A percentile compares a stretch with the other conserved stretches of the same genome.
phyloP scores from a whole-genome alignment of 2,329 filamentous ascomycete genomes.

The Orbilia oligospora region DNA sequence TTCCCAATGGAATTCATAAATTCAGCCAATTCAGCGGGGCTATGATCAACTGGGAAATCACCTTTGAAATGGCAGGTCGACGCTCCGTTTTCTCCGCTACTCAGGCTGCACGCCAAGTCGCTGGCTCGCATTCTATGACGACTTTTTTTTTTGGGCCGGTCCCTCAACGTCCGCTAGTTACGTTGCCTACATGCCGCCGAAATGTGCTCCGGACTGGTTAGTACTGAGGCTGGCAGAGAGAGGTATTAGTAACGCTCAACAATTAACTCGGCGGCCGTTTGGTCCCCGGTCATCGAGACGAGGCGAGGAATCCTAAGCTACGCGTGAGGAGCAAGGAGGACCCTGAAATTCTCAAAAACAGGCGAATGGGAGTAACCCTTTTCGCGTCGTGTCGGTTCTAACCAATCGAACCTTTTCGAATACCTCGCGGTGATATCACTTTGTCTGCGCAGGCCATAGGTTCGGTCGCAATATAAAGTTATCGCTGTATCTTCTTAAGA shows the following conservation, averaged over 20 bases:
- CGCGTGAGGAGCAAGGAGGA: constrained; percentile 34
- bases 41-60: constrained; percentile 11
- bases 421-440: background rate
- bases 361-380: constrained; percentile 45
- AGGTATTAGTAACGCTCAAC: constrained; percentile 31
- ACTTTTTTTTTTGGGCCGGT: constrained; percentile 6
- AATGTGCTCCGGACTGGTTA: background rate
- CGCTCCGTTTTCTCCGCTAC: constrained; percentile 25
- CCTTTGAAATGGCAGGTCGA: constrained; percentile 49
- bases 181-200: background rate
- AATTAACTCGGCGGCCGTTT: constrained; percentile 1
- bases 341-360: constrained; percentile 26
- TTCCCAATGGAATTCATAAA: background rate
- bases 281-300: constrained; percentile 18
- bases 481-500: too few species aligned
- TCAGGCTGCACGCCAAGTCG: constrained; percentile 40
- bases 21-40: background rate
- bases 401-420: constrained; percentile 9
- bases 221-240: background rate
- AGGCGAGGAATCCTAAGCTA: constrained; percentile 34
- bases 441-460: too few species aligned
- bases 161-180: constrained; percentile 30
- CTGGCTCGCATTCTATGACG: constrained; percentile 43
- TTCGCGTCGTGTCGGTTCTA: constrained; percentile 42
- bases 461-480: too few species aligned